Evolutionary conservation across 352 stramenopile genomes (phyloP).

Genomic region (Globisporangium uncinulatum): DNA sequence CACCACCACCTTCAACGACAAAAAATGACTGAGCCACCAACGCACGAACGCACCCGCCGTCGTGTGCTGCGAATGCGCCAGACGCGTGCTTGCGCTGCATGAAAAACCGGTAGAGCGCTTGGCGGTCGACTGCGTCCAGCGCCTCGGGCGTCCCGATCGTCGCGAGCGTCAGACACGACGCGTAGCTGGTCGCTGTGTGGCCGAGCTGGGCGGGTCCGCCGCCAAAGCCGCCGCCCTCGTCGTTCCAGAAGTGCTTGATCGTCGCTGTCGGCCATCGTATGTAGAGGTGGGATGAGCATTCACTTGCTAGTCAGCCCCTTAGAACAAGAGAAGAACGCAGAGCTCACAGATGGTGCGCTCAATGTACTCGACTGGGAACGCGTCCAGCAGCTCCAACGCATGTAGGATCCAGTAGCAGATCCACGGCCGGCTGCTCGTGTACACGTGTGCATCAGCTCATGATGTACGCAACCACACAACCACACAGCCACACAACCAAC

Average conservation of each 20-base stretch:
- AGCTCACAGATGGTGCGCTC: slow-evolving; percentile 31
- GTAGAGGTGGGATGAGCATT: too few relatives aligned
- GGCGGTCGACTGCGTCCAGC: slow-evolving; percentile 70
- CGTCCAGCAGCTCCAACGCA: slow-evolving; percentile 90
- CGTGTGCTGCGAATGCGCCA: slow-evolving; percentile 95
- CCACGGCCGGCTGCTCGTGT: slow-evolving; percentile 87
- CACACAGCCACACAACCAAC: neutral
- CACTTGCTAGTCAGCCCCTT: too few relatives aligned
- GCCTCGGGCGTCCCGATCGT: slow-evolving; percentile 87
- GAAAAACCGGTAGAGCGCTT: slow-evolving; percentile 88
- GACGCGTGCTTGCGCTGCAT: slow-evolving; percentile 74
- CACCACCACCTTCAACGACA: too few relatives aligned
- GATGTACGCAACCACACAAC: neutral
- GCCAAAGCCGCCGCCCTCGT: slow-evolving; percentile 87
- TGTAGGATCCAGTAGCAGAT: slow-evolving; percentile 98
- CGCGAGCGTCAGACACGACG: slow-evolving; percentile 90
- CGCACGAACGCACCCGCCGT: slow-evolving; percentile 74
- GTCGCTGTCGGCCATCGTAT: slow-evolving; percentile 21
- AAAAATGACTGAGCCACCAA: neutral
- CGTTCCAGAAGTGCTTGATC: slow-evolving; percentile 60
- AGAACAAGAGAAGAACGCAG: neutral
- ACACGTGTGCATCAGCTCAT: neutral
- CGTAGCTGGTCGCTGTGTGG: slow-evolving; percentile 93
- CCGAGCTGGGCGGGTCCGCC: slow-evolving; percentile 88
- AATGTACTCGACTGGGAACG: slow-evolving; percentile 40